Percentiles rank a stretch among this genome's conserved stretches.
Evolutionary conservation across 352 stramenopile species (phyloP).

Genomic region (Sclerospora graminicola): DNA sequence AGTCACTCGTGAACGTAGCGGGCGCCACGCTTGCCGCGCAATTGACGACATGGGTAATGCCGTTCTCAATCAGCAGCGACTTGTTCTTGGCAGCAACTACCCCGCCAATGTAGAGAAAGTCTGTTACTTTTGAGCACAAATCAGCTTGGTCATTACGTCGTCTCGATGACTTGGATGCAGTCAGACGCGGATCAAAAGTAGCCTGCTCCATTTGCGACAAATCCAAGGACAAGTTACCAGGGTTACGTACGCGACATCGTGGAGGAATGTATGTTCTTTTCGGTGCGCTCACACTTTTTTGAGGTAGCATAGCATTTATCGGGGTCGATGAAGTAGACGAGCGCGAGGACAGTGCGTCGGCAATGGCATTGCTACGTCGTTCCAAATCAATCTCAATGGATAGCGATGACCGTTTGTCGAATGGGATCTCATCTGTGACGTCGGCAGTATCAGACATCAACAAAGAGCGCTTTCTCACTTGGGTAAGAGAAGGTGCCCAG

Average conservation of each 20-base stretch:
- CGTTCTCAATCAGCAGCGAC: conserved; percentile 44
- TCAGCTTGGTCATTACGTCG: conserved; percentile 49
- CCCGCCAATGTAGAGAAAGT: conserved; percentile 85
- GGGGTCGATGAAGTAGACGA: conserved; percentile 13
- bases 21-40: conserved; percentile 71
- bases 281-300: conserved; percentile 15
- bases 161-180: conserved; percentile 8
- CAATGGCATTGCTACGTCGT: conserved; percentile 6
- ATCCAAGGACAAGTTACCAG: conserved; percentile 73
- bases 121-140: conserved; percentile 70
- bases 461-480: conserved; percentile 22
- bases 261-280: conserved; percentile 40
- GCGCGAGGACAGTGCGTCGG: conserved; percentile 11
- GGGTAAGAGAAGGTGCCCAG: conserved; percentile 16
- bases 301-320: conserved; percentile 3
- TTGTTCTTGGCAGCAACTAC: conserved; percentile 72
- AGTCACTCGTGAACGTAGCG: conserved; percentile 64
- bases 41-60: conserved; percentile 88
- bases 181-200: conserved; percentile 15
- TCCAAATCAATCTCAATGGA: conserved; percentile 28
- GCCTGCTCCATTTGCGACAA: conserved; percentile 61
- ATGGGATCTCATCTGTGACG: conserved; percentile 15
- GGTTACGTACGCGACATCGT: conserved; percentile 53
- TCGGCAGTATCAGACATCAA: conserved; percentile 11
- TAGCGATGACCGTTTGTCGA: conserved; percentile 17